A percentile compares a stretch with the other conserved stretches of the same genome.
Conservation (phyloP, 345 rosid genomes). For the Melastoma malabathricum region DNA sequence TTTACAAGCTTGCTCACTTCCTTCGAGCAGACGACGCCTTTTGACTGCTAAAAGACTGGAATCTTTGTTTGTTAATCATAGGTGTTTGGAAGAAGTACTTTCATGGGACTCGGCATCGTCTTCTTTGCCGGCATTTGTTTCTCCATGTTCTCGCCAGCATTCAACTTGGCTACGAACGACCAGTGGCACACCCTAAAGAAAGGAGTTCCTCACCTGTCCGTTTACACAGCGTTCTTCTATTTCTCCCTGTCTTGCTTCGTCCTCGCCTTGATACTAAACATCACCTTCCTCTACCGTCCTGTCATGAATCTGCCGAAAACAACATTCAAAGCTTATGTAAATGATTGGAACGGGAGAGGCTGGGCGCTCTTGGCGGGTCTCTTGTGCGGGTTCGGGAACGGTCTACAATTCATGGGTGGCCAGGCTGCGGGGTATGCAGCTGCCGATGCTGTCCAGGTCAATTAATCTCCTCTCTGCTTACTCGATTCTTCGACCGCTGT, state of each 20-base stretch:
- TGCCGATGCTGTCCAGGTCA: conserved; percentile 73
- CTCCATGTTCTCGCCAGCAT: conserved; percentile 82
- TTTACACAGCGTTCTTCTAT: conserved; percentile 69
- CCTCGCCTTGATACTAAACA: conserved; percentile 41
- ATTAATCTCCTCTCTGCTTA: background rate
- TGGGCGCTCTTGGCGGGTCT: conserved; percentile 78
- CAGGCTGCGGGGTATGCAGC: conserved; percentile 92
- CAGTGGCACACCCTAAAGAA: conserved; percentile 61
- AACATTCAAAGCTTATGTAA: conserved; percentile 47
- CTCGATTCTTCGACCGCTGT: background rate
- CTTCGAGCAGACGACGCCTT: too few relatives aligned
- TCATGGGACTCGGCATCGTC: conserved; percentile 43
- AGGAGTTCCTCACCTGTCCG: conserved; percentile 58
- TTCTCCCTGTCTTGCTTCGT: conserved; percentile 55
- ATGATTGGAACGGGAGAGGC: conserved; percentile 69
- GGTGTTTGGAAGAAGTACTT: conserved; percentile 61
- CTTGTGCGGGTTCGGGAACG: conserved; percentile 71
- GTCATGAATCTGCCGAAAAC: conserved; percentile 46
- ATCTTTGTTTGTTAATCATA: conserved; percentile 9
- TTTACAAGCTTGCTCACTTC: conserved; percentile 9
- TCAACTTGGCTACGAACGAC: conserved; percentile 80
- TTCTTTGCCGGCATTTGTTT: conserved; percentile 69
- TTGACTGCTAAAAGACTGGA: too few relatives aligned
- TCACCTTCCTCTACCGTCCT: conserved; percentile 52
- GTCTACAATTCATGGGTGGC: conserved; percentile 84